Evolutionary conservation across 352 stramenopile genomes (phyloP), one percentile per base, ranked within the genome.

Genomic region (Globisporangium echinulatum): DNA sequence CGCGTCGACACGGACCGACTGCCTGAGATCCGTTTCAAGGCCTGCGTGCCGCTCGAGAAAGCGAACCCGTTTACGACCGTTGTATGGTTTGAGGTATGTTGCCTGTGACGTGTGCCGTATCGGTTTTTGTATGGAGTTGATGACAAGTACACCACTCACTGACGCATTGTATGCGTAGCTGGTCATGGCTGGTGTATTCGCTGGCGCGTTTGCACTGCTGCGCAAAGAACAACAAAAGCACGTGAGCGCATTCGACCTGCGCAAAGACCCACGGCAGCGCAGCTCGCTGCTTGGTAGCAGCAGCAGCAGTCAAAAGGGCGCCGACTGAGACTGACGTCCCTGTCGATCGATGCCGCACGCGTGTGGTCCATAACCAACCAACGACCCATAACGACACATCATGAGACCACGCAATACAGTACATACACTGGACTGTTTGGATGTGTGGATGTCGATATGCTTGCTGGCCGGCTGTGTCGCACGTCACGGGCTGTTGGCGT

Each of bases 181-280:
- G 33, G 51, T 75, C 42, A 90, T 94, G 80, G 53, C 63, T 1
- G 64, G 62, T 7, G 15, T 82, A 5, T 53, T 94, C 2, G 63
- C 60, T 3, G 64, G 69, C n/a, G 75, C 82, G 5, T 73, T 85
- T 8, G 53, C 68, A 39, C 48, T 88, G 17, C 55, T 94, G 25
- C 61, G 70, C 54, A 74, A 76, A 57, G 84, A 94, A 62, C 75
- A 83, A 48, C 65, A 70, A 19, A 94, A 91, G 4, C 75, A 94
- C 70, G 60, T 91, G 75, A 94, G 80, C 61, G 74, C 75, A 13
- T 91, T 94, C 54, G 82, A 94, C 56, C 11, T 89, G 44, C 68
- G 80, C 15, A 88, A 92, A 60, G 82, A 90, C 37, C 72, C 77
- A 10, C 65, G 70, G 2, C 78, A 90, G 67, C 66, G 79, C 42